Percentiles rank a stretch among this genome's conserved stretches.
phyloP scores from a whole-genome alignment of 2,329 filamentous ascomycete species.

The Hypoxylon sp. region DNA sequence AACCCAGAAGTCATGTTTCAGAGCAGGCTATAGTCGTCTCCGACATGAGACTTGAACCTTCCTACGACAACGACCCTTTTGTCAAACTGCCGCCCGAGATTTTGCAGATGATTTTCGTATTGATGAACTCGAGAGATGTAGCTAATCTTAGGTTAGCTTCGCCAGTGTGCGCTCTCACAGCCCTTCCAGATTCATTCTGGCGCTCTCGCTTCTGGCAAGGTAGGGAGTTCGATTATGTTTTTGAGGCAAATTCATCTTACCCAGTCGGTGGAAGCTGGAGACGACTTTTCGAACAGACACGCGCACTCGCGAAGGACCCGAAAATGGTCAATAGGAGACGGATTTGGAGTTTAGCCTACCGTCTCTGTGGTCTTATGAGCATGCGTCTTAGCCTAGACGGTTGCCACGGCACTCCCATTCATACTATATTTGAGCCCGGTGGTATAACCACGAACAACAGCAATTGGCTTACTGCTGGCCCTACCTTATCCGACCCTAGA shows the following conservation, averaged over 20 bases:
- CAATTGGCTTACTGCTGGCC: too few species aligned
- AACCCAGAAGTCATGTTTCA: not conserved
- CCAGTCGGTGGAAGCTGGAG: not conserved
- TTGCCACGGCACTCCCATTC: too few species aligned
- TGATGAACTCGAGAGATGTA: not conserved
- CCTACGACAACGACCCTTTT: not conserved
- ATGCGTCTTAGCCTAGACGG: not conserved
- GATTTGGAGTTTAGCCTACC: not conserved
- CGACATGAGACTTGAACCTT: not conserved
- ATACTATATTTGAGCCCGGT: too few species aligned
- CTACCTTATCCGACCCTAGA: too few species aligned
- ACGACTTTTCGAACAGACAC: not conserved
- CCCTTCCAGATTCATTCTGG: not conserved
- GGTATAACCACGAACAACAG: too few species aligned
- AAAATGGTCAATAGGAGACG: not conserved
- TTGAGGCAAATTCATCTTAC: not conserved
- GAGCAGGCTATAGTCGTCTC: too few species aligned
- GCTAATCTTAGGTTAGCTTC: not conserved
- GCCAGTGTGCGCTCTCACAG: not conserved
- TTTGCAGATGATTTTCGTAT: not conserved
- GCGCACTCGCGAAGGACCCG: not conserved
- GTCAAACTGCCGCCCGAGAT: not conserved
- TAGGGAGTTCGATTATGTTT: not conserved
- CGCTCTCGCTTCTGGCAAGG: conserved; percentile 1
- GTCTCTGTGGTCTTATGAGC: not conserved